Conservation (phyloP, 1,284 basidiomycete species). For the Moesziomyces sp. region DNA sequence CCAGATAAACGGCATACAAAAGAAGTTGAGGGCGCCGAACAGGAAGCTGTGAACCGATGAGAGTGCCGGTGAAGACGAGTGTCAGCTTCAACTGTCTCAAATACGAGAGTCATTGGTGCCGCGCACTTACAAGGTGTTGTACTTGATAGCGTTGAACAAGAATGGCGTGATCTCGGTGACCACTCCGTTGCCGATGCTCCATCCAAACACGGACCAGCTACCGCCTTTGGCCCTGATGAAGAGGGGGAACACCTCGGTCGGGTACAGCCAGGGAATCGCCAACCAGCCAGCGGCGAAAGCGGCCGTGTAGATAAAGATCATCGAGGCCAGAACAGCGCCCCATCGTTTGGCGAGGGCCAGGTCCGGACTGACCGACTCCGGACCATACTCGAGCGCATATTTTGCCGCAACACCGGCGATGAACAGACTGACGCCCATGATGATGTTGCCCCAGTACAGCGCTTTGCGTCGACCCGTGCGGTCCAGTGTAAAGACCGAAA, state of each 20-base stretch:
- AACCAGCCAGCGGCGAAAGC: constrained; percentile 22
- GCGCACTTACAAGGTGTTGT: constrained; percentile 32
- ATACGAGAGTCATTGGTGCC: neutral
- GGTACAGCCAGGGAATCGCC: constrained; percentile 23
- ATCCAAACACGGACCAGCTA: constrained; percentile 28
- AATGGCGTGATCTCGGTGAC: constrained; percentile 39
- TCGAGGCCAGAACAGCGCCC: constrained; percentile 31
- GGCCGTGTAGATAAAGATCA: constrained; percentile 39
- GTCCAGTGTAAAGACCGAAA: constrained; percentile 23
- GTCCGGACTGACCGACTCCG: constrained; percentile 12
- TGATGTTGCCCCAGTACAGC: constrained; percentile 24
- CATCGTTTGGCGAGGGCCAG: constrained; percentile 22
- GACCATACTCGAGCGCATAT: constrained; percentile 25
- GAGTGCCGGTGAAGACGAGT: neutral
- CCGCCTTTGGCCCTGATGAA: constrained; percentile 33
- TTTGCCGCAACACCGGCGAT: constrained; percentile 35
- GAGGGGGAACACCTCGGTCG: constrained; percentile 33
- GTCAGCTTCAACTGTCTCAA: neutral
- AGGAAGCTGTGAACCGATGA: constrained; percentile 13
- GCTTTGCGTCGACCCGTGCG: constrained; percentile 21
- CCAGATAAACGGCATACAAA: constrained; percentile 36
- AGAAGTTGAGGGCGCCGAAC: constrained; percentile 36
- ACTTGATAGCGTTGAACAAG: constrained; percentile 34
- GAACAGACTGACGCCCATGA: constrained; percentile 23
- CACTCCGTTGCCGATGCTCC: constrained; percentile 31